These are phyloP conservation scores for Parmelia sp. DNA, from an alignment of 495 filamentous ascomycete genomes.

Conservation along the genomic window DNA sequence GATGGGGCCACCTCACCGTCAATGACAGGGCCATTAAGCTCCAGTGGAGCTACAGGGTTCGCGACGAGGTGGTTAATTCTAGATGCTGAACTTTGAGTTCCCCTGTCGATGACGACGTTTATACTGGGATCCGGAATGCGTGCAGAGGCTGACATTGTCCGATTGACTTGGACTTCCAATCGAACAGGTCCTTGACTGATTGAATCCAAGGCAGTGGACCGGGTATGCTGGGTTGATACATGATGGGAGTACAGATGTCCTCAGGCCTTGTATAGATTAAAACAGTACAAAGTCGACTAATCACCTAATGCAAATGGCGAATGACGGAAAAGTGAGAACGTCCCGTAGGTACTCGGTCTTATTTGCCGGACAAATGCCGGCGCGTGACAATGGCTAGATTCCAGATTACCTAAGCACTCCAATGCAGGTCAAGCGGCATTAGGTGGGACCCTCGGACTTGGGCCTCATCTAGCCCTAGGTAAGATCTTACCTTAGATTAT, in stretches of 20 bases:
- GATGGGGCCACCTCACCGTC: conserved; percentile 1
- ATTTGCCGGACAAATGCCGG: not conserved
- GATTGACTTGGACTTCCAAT: not conserved
- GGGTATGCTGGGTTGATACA: not conserved
- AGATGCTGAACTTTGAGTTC: not conserved
- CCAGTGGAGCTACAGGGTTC: not conserved
- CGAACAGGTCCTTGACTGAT: not conserved
- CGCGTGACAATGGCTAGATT: not conserved
- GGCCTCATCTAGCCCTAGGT: no score
- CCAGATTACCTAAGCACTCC: no score
- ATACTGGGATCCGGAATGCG: not conserved
- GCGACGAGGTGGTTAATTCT: not conserved
- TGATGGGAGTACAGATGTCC: not conserved
- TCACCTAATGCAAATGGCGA: conserved; percentile 4
- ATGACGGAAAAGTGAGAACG: no score
- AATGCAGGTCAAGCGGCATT: no score
- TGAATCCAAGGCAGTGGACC: not conserved
- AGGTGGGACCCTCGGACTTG: no score
- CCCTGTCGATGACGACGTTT: not conserved
- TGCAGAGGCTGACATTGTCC: not conserved
- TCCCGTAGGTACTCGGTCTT: no score
- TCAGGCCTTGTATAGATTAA: no score
- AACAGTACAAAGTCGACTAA: no score
- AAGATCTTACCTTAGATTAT: no score
- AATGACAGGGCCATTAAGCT: not conserved